A percentile compares a stretch with the other conserved stretches of the same genome.
These are phyloP conservation scores for Rhytidiadelphus loreus DNA, from an alignment of 225 moss, liverwort and hornwort species.

Conservation along the genomic window DNA sequence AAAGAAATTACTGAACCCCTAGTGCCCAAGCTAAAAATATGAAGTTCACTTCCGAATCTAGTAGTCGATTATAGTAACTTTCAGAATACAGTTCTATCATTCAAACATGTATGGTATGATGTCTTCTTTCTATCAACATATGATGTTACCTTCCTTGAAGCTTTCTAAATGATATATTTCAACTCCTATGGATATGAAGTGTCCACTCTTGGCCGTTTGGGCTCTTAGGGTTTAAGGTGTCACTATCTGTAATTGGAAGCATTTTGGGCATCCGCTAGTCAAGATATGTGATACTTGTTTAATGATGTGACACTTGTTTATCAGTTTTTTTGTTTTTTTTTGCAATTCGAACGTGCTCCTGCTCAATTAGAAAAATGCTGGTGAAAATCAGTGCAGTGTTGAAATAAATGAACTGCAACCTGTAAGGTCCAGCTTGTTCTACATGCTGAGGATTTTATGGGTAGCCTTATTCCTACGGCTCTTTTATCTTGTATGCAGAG, in stretches of 20 bases:
- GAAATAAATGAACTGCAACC: not conserved
- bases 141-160: not conserved
- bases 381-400: not conserved
- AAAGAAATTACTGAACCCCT: not conserved
- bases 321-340: too few relatives aligned
- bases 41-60: not conserved
- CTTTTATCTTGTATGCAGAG: conserved; percentile 36
- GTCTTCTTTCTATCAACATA: not conserved
- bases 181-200: not conserved
- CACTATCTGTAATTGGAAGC: not conserved
- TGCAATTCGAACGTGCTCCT: not conserved
- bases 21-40: not conserved
- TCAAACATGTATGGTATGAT: not conserved
- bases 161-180: not conserved
- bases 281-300: not conserved
- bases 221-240: not conserved
- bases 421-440: not conserved
- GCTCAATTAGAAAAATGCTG: not conserved
- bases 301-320: not conserved
- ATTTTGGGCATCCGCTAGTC: not conserved
- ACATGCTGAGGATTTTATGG: not conserved
- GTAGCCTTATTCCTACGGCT: not conserved
- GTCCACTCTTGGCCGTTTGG: not conserved
- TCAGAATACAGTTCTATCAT: not conserved
- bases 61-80: not conserved